Base-by-base conservation (phyloP, 2,329 filamentous ascomycete species). In the Botrytis deweyae region DNA sequence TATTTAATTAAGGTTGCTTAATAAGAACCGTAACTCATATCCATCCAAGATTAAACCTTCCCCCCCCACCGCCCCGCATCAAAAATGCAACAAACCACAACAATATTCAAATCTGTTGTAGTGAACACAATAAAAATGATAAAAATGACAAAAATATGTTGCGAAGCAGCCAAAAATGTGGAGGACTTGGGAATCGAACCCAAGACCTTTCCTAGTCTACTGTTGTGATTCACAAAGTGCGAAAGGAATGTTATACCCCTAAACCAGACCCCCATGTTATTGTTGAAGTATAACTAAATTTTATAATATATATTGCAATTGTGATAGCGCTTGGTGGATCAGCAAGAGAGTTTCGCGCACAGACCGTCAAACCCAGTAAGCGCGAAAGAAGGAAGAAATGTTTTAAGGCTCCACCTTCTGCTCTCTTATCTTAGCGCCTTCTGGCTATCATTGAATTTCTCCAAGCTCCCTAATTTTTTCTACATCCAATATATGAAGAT, bases 161-260 rank as follows among this genome's bases (percentile, higher is more conserved):
- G 14, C 10, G 66, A 74, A 77, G 73, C 62, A 20, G 36, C 36
- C 71, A 77, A 75, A 75, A 73, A n/a, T 4, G 59, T 80, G 81
- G 81, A 83, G 79, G 74, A 75, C 77, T 78, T 78, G 81, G 81
- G 81, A 83, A 81, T 83, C 81, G 82, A 83, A 83, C 82, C 82
- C 82, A 78, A 77, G 81, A 83, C 82, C 82, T 81, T 82, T 81
- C 82, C 79, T 80, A 83, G 59, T 59, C 68, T 61, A 70, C 36
- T 76, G 59, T 58, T 44, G 42, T 40, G 42, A 61, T 9, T 6
- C 36, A 63, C 36, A 40, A n/a, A 63, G n/a, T 82, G 81, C 81
- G 81, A 82, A 82, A 79, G 77, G 80, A 81, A 81, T 79, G 81
- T 82, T 80, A 83, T 81, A 81, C 80, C 81, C 80, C 81, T 81